Evolutionary conservation across 202 grass and related monocot genomes (phyloP).

Genomic region (Alloteropsis angusta): DNA sequence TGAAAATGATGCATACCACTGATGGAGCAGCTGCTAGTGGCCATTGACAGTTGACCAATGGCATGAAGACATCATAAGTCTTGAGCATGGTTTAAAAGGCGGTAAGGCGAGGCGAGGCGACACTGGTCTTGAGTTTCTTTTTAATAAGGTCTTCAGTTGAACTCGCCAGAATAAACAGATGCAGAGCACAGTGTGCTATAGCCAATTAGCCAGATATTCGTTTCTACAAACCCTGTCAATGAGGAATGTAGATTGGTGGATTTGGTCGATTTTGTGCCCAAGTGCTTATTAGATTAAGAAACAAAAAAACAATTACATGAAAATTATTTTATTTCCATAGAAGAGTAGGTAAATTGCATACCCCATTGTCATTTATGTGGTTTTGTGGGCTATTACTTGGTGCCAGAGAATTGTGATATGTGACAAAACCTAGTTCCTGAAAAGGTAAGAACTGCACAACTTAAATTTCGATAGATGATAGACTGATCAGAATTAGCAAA

Average conservation of each 20-base stretch:
- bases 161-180: not conserved
- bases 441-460: not conserved
- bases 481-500: not conserved
- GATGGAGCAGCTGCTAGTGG: not conserved
- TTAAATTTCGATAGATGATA: not conserved
- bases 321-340: not conserved
- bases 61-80: not conserved
- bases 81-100: no score
- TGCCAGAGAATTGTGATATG: slow-evolving; percentile 22
- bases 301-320: not conserved
- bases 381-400: slow-evolving; percentile 11
- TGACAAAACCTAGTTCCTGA: slow-evolving; percentile 27
- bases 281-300: not conserved
- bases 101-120: no score
- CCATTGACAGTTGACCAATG: not conserved
- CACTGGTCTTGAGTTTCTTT: not conserved
- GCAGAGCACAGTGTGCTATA: not conserved
- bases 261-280: not conserved
- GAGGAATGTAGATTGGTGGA: slow-evolving; percentile 1
- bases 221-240: slow-evolving; percentile 20
- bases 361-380: slow-evolving; percentile 1
- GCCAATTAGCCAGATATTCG: not conserved
- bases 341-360: not conserved
- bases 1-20: slow-evolving; percentile 13
- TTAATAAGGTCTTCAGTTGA: not conserved